Base-by-base conservation (phyloP, 768 basidiomycete species). In the Termitomyces sp. region DNA sequence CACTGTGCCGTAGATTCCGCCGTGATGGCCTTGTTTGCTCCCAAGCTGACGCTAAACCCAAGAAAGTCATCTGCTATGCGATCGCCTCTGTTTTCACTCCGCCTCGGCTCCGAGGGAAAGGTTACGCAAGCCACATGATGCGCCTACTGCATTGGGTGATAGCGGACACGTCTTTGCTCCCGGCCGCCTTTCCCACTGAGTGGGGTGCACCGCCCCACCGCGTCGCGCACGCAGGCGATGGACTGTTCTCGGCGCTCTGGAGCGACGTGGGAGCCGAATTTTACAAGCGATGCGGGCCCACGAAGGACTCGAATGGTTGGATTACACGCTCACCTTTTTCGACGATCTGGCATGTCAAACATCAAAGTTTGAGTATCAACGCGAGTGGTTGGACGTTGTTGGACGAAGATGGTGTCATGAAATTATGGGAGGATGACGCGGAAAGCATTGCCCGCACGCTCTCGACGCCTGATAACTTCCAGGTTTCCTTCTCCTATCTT, bases 41-140 rank as follows among this genome's bases (percentile, higher is more conserved):
- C 30, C 59, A 50, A 43, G 33, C 58, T 64, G 23, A 26, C 21
- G 6, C 55, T 3, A 35, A 28, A 28, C 56, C 62, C 0, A 67
- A 75, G 47, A 63, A 71, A 46, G 76, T 75, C 0, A 57, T 69
- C 8, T 76, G 78, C 41, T 85, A 85, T 58, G 81, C 69, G 1
- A 68, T 87, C 42, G 83, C 83, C 0, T 75, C 75, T 3, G 83
- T 86, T 9, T 87, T 76, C 65, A 85, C 83, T 5, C 79, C 80
- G 15, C 64, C 72, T 0, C 54, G 62, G 31, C 73, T 82, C 19
- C 76, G 83, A 53, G 69, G 75, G 11, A 78, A 78, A 52, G 84
- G 86, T 19, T 86, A 84, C 58, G 84, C 79, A 10, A 64, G 66
- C 11, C 81, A 83, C 58, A 84, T 86, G 84, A 84, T 86, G 84